These are phyloP conservation scores for Leccinum truebloodii DNA, from an alignment of 768 basidiomycete genomes.

Conservation along the genomic window DNA sequence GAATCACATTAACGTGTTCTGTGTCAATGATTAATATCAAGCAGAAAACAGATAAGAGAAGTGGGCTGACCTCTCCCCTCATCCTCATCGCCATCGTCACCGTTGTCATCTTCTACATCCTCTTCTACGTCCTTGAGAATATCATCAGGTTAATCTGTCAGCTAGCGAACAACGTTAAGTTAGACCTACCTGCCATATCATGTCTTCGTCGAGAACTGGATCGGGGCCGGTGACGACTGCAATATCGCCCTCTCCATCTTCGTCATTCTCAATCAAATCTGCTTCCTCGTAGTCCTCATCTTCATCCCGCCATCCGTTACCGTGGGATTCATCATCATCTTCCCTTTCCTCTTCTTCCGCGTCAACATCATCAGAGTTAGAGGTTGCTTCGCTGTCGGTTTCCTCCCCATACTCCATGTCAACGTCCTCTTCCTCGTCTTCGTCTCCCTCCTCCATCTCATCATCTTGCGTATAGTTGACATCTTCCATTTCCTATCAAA, in stretches of 20 bases:
- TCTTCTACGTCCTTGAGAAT: slow-evolving; percentile 52
- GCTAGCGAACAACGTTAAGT: slow-evolving; percentile 1
- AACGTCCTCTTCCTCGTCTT: slow-evolving; percentile 78
- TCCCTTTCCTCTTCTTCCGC: slow-evolving; percentile 65
- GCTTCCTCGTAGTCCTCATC: slow-evolving; percentile 61
- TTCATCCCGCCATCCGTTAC: slow-evolving; percentile 57
- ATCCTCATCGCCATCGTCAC: slow-evolving; percentile 50
- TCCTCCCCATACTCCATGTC: slow-evolving; percentile 89
- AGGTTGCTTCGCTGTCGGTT: slow-evolving; percentile 80
- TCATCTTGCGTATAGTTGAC: slow-evolving; percentile 66
- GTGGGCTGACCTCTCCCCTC: slow-evolving; percentile 22
- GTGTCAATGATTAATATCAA: slow-evolving; percentile 11
- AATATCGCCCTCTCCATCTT: slow-evolving; percentile 46
- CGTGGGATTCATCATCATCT: slow-evolving; percentile 49
- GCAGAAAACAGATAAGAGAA: neutral
- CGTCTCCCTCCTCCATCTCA: slow-evolving; percentile 82
- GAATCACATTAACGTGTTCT: slow-evolving; percentile 60
- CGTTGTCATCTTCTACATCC: slow-evolving; percentile 61
- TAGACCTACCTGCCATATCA: slow-evolving; percentile 56
- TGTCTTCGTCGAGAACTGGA: slow-evolving; percentile 50
- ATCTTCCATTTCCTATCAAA: slow-evolving; percentile 80
- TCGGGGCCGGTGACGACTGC: slow-evolving; percentile 53
- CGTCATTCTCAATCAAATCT: slow-evolving; percentile 62
- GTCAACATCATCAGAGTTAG: slow-evolving; percentile 68
- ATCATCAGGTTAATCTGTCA: slow-evolving; percentile 12